Evolutionary conservation across 257 asterid species (phyloP), one percentile per base, ranked within the genome.

Genomic region (Solanum gracilifrons): DNA sequence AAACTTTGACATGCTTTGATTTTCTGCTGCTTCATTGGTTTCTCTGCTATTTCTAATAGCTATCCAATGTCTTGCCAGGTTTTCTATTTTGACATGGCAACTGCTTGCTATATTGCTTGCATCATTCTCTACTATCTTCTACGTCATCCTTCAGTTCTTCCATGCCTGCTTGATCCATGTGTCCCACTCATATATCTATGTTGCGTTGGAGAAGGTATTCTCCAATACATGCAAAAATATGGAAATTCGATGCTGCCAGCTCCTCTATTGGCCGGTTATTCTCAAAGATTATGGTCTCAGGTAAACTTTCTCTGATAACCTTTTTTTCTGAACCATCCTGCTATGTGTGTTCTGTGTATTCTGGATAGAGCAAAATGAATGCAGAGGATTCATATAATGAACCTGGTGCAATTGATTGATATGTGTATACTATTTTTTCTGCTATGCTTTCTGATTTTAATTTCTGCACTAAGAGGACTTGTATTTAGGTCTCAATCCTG

Each of bases 251-350:
- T 94, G 97, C 92, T 93, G 94, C 74, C 98, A 96, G 87, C 90
- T 97, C 84, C 89, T 95, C 87, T 92, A 94, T 91, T 97, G 99
- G 99, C 98, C 99, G 29, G 88, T 95, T 90, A 88, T 91, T 88
- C 97, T 95, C 89, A 96, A 90, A 89, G 93, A 93, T 92, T 92
- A 88, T 85, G 91, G 91, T 90, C 86, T 90, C 90, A 94, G 99
- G 99, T 97, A 92, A 48, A 48, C 41, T 9, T 48, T 48, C 41
- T 20, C 69, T 48, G 69, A 51, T 82, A 46, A 82, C 43, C 31
- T 82, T 82, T 18, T 48, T 29, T 25, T 48, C 85, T 8, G 85
- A 43, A 43, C 39, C 64, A 79, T 82, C 43, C 37, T 43, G 39
- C 16, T 29, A 39, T 16, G 13, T 41, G 84, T 77, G 62, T 46